A percentile compares a stretch with the other conserved stretches of the same genome.
Conservation (phyloP, 495 filamentous ascomycete genomes). For the Neohortaea acidophila region DNA sequence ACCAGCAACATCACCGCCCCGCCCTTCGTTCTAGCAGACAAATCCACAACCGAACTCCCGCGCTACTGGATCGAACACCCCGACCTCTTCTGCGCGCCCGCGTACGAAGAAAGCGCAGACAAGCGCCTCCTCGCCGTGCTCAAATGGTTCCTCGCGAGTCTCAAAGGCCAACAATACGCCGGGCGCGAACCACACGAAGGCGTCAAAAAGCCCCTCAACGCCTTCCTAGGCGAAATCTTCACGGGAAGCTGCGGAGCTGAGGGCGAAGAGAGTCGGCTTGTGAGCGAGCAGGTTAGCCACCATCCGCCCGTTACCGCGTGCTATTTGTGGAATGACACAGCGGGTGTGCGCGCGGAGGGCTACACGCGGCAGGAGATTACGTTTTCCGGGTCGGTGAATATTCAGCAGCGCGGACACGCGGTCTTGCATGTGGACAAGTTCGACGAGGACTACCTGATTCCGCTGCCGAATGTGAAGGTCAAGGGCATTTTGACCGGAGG, state of each 20-base stretch:
- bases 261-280: conserved; percentile 15
- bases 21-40: conserved; percentile 20
- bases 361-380: conserved; percentile 24
- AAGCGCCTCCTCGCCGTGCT: conserved; percentile 18
- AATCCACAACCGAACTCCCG: conserved; percentile 21
- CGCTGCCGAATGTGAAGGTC: conserved; percentile 32
- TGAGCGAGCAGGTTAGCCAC: conserved; percentile 24
- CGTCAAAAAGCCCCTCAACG: conserved; percentile 25
- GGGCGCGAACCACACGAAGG: conserved; percentile 17
- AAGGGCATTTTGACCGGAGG: conserved; percentile 30
- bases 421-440: conserved; percentile 31
- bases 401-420: conserved; percentile 25
- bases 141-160: conserved; percentile 20
- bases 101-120: conserved; percentile 11
- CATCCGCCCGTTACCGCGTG: conserved; percentile 24
- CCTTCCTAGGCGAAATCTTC: conserved; percentile 25
- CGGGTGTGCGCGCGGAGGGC: conserved; percentile 20
- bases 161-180: conserved; percentile 22
- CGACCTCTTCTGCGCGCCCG: conserved; percentile 20
- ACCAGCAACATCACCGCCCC: conserved; percentile 22
- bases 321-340: conserved; percentile 23
- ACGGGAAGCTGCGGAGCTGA: conserved; percentile 10
- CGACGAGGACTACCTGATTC: conserved; percentile 36
- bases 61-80: conserved; percentile 22
- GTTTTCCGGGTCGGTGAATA: conserved; percentile 21